Percentiles rank a stretch among this genome's conserved stretches.
Evolutionary conservation across 352 stramenopile genomes (phyloP).

Genomic region (Phytopythium ostracodes): DNA sequence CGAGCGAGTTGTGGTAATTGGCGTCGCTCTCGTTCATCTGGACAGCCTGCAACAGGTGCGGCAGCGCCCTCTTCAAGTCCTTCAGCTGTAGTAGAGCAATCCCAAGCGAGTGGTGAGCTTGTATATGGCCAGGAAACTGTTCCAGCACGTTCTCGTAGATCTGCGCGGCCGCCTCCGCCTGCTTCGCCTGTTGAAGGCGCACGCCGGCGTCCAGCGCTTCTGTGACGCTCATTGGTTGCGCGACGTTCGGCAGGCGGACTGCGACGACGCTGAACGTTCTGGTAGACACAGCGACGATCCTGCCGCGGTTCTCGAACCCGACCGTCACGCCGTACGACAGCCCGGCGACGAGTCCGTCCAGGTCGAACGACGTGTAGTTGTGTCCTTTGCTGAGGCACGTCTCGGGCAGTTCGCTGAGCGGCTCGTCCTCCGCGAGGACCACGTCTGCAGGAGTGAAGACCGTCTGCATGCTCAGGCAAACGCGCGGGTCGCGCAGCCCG

Average conservation of each 20-base stretch:
- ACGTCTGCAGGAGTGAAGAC: slow-evolving; percentile 41
- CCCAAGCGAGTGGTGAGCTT: slow-evolving; percentile 49
- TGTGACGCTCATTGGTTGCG: slow-evolving; percentile 32
- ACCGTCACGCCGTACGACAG: slow-evolving; percentile 51
- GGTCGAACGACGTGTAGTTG: slow-evolving; percentile 53
- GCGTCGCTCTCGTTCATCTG: slow-evolving; percentile 36
- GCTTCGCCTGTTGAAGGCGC: slow-evolving; percentile 27
- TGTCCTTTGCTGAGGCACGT: slow-evolving; percentile 52
- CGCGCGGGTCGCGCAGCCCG: slow-evolving; percentile 20
- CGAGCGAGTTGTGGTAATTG: slow-evolving; percentile 52
- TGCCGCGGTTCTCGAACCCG: slow-evolving; percentile 39
- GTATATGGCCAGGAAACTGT: slow-evolving; percentile 37
- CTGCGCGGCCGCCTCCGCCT: slow-evolving; percentile 15
- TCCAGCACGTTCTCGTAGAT: slow-evolving; percentile 59
- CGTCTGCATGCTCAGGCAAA: slow-evolving; percentile 59
- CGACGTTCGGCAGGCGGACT: slow-evolving; percentile 19
- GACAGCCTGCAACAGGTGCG: slow-evolving; percentile 39
- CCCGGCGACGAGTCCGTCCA: slow-evolving; percentile 48
- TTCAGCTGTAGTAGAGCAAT: slow-evolving; percentile 44
- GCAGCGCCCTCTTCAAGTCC: slow-evolving; percentile 19
- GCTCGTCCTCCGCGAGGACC: slow-evolving; percentile 15
- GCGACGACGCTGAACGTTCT: slow-evolving; percentile 60
- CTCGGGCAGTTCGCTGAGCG: slow-evolving; percentile 32
- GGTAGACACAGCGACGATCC: slow-evolving; percentile 57
- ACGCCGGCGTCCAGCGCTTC: slow-evolving; percentile 37